Percentiles rank a stretch among this genome's conserved stretches.
Evolutionary conservation across 148 eudicot species (phyloP).

Genomic region (Hydrangea macrophylla): DNA sequence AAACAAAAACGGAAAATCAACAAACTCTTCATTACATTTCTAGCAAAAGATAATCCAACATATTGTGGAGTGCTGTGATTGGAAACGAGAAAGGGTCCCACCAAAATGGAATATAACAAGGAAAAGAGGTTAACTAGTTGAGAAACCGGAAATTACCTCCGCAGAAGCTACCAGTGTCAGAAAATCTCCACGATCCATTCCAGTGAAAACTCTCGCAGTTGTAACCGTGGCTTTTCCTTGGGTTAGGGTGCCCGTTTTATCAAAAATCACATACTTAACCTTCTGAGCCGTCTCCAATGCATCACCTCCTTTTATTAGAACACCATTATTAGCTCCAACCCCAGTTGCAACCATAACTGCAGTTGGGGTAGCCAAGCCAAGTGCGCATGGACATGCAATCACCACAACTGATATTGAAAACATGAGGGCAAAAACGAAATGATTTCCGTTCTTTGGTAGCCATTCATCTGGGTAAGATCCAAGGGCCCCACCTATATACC

Average conservation of each 20-base stretch:
- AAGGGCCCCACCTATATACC: constrained; percentile 74
- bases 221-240: constrained; percentile 94
- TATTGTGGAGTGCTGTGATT: background rate
- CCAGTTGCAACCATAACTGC: constrained; percentile 99
- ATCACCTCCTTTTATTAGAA: constrained; percentile 96
- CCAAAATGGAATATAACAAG: background rate
- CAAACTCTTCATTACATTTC: background rate
- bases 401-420: constrained; percentile 94
- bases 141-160: constrained; percentile 49
- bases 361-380: constrained; percentile 98
- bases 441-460: constrained; percentile 82
- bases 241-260: constrained; percentile 95
- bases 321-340: constrained; percentile 94
- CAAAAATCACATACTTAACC: constrained; percentile 82
- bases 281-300: constrained; percentile 96
- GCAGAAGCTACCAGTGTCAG: constrained; percentile 96
- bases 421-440: constrained; percentile 93
- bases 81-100: background rate
- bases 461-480: constrained; percentile 72
- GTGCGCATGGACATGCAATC: constrained; percentile 96
- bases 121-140: background rate
- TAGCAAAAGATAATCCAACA: background rate
- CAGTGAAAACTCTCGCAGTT: constrained; percentile 64
- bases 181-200: constrained; percentile 91
- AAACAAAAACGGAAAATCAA: background rate